These are phyloP conservation scores for Schizophyllum amplum DNA, from an alignment of 1,284 basidiomycete species.

Conservation along the genomic window DNA sequence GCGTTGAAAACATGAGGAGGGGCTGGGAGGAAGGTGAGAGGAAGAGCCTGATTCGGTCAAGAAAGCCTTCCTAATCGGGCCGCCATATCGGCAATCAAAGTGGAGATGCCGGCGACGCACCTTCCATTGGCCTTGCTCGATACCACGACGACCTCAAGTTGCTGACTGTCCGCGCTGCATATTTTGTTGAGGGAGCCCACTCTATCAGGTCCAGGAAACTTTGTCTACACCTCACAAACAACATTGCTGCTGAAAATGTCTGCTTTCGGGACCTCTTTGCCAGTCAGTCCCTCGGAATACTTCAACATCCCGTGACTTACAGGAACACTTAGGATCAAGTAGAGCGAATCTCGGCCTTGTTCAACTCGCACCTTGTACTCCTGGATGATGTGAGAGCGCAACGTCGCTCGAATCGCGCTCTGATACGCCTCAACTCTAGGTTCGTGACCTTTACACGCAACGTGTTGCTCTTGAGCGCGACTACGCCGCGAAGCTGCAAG, in stretches of 20 bases:
- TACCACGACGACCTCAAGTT: too few relatives aligned
- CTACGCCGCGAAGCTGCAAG: constrained; percentile 62
- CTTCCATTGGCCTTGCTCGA: too few relatives aligned
- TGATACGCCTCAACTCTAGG: constrained; percentile 29
- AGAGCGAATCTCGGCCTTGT: constrained; percentile 40
- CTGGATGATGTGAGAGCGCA: constrained; percentile 46
- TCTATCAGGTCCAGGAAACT: too few relatives aligned
- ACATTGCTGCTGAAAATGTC: too few relatives aligned
- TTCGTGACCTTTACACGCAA: constrained; percentile 63
- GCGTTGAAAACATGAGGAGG: neutral
- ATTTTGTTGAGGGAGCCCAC: too few relatives aligned
- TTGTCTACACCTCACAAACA: too few relatives aligned
- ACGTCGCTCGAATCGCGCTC: neutral
- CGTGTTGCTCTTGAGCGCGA: constrained; percentile 64
- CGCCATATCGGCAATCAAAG: too few relatives aligned
- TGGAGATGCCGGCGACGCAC: too few relatives aligned
- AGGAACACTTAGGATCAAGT: constrained; percentile 44
- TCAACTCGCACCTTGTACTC: constrained; percentile 57
- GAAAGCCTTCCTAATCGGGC: neutral
- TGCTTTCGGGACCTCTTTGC: constrained; percentile 38
- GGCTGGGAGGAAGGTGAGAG: neutral
- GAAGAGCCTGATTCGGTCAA: neutral
- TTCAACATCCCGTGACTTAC: constrained; percentile 7
- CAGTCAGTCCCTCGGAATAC: constrained; percentile 23
- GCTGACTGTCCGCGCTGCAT: too few relatives aligned